Evolutionary conservation across 345 rosid genomes (phyloP).

Genomic region (Pseudoturritis turrita): DNA sequence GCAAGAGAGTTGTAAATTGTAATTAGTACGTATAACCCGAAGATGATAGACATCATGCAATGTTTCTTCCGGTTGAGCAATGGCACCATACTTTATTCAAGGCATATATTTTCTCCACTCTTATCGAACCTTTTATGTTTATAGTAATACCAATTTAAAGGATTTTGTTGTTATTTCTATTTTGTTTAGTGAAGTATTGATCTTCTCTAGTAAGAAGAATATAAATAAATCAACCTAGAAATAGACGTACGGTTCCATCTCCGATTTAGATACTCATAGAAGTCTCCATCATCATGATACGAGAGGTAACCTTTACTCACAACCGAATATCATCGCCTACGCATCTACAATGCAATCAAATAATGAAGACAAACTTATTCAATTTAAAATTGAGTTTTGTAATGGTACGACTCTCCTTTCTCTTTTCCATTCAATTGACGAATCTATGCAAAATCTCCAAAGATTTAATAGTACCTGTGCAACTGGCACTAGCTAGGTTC

Average conservation of each 20-base stretch:
- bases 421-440: not conserved
- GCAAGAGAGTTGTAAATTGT: no score
- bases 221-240: not conserved
- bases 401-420: slow-evolving; percentile 15
- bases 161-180: not conserved
- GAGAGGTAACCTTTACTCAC: not conserved
- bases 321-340: not conserved
- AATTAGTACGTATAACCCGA: not conserved
- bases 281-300: slow-evolving; percentile 16
- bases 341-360: not conserved
- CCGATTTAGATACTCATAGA: not conserved
- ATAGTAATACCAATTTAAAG: not conserved
- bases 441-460: slow-evolving; percentile 8
- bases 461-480: slow-evolving; percentile 8
- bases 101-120: not conserved
- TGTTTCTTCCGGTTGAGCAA: not conserved
- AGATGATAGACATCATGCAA: not conserved
- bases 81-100: not conserved
- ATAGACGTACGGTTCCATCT: not conserved
- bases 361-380: not conserved
- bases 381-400: slow-evolving; percentile 16
- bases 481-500: slow-evolving; percentile 31
- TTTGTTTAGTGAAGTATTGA: not conserved
- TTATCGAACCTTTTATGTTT: not conserved
- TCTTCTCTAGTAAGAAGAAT: not conserved